Evolutionary conservation across 192 early-diverging fungal genomes (phyloP), one percentile per base, ranked within the genome.

Genomic region (Rhizophagus clarus): DNA sequence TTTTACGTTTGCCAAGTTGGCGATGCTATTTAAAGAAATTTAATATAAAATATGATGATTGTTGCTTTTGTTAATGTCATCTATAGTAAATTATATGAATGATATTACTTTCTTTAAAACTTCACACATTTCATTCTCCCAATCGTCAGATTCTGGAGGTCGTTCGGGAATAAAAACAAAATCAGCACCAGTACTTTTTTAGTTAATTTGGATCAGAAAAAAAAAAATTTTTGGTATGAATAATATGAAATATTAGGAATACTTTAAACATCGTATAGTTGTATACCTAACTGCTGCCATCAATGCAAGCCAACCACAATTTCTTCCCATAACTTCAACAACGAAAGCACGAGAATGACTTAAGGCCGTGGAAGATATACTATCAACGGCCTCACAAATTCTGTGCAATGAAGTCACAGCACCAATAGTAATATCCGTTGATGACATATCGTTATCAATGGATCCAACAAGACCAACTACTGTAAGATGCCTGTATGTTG

Each of bases 291-390:
- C 94, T 8, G 90, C 95, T 22, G 95, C 93, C 89, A 94, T 96
- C 37, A 96, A 86, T 31, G 94, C 95, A 42, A 96, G 84, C 97
- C 97, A 99, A 24, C 97, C 97, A 82, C 97, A 99, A 81, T 98
- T 95, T 61, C 97, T 91, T 12, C 96, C 97, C 97, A 99, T 99
- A 45, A 99, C 97, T 80, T 99, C 97, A 47, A 99, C 91, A 15
- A 99, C 95, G 82, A 99, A 99, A 10, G 97, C 97, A 68, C 97
- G 93, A 72, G 95, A 94, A 83, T 99, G 97, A 82, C 95, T 96
- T 56, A 91, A 89, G 0, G 97, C 97, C 4, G 97, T 99, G 51
- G 94, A 94, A 2, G 92, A 90, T 61, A 99, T 94, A 0, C 95
- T 93, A 82, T 99, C 97, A 2, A 99, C 92, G 51, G 92, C 90